Evolutionary conservation across 1,284 basidiomycete genomes (phyloP), one percentile per base, ranked within the genome.

Genomic region (Microbotryum silenes-acaulis): DNA sequence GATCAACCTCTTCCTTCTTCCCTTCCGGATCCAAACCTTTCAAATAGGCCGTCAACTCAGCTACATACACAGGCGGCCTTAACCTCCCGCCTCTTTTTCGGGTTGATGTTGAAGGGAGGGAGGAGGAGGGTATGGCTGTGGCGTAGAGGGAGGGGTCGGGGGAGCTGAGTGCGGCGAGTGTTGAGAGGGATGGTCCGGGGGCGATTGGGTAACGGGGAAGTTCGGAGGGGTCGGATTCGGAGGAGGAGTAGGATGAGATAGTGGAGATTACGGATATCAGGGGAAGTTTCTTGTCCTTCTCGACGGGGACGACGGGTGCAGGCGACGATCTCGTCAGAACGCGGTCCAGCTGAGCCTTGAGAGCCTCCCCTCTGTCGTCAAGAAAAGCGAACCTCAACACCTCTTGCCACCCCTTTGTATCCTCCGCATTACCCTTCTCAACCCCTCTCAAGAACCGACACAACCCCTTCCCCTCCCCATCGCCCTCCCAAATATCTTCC

Each of bases 401-500:
- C 12, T 53, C 54, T 16, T 59, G 51, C 59, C 60, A 64, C 3
- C 58, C 46, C 42, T 16, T 61, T 59, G 5, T 55, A 64, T 1
- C 68, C 51, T 33, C 77, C 73, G 2, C 78, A 79, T 64, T 84
- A 81, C 0, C 77, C 71, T 72, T 88, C 85, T 51, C 79, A 77
- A 74, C 74, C 33, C 76, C 74, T 16, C 86, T 74, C 51, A 87
- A 75, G 12, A 23, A 20, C 33, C 74, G 65, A 57, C 87, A 78
- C 51, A 89, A 69, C 25, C 75, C 77, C 56, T 84, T 76, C 6
- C 83, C 85, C n/a, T 83, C 80, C 1, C 84, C 85, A 0, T 82
- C 79, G 1, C 87, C 91, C 4, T 88, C 85, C 94, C 94, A 97
- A 48, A 81, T 75, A 3, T 72, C 72, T 2, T 81, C 82, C 0